Evolutionary conservation across 192 early-diverging fungal species (phyloP), one percentile per base, ranked within the genome.

Genomic region (Mortierella alpina): DNA sequence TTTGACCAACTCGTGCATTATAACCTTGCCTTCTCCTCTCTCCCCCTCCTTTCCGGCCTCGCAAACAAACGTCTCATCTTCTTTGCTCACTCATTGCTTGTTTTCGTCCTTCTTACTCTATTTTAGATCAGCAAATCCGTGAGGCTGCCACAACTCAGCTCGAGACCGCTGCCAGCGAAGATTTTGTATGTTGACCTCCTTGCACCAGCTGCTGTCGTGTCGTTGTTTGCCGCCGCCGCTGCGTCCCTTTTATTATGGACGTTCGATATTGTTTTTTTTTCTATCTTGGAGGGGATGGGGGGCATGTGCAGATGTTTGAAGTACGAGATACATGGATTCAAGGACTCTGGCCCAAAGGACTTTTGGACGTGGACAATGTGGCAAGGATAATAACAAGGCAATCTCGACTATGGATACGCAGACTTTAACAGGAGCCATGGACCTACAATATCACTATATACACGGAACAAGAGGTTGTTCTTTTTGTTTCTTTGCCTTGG

Each of bases 111-210:
- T 50, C 1, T 23, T 48, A 10, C 5, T 31, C 4, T n/a, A 2
- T 52, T 50, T 17, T 72, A 91, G 95, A 96, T 86, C 86, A 86
- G 68, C 70, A 85, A 45, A 89, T 91, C 84, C 95, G 95, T 85
- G 91, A 94, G 75, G 91, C 94, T 78, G 95, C 96, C 53, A 91
- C 91, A 53, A 86, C 83, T 18, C 87, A 93, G 63, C 88, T 98
- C 54, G 91, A 95, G 83, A 74, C 72, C 14, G 93, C 92, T 46
- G 88, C 90, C 68, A 88, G 81, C 52, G 92, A 94, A 68, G 94
- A 93, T 70, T 96, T 93, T 88, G 96, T 98, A 92, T 85, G 93
- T 94, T 31, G 31, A 31, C 31, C 31, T 31, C 31, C 31, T 3
- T 31, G 31, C 31, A 31, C 6, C 10, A 6, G 10, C 9, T 41